Base-by-base conservation (phyloP, 495 filamentous ascomycete genomes). In the Penicillium alfredii region DNA sequence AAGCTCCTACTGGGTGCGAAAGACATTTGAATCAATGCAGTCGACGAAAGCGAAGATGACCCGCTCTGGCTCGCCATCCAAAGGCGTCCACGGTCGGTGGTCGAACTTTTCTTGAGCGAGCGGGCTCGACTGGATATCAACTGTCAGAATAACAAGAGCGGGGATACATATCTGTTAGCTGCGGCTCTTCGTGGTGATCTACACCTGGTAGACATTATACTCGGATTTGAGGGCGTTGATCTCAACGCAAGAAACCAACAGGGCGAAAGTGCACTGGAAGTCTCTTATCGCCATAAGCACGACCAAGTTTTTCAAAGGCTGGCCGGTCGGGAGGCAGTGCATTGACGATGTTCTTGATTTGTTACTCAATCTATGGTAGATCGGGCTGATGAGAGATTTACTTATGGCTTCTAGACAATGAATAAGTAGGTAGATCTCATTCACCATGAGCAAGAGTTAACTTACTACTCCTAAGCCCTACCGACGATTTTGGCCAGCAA, bases 161-260 rank as follows among this genome's bases (percentile, higher is more conserved):
- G 37, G 13, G 37, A 40, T 15, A 40, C 37, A 4, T 40, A 40
- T 33, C 37, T 40, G 20, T n/a, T 40, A 13, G 37, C 37, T 12
- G 37, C 29, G 20, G 37, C 15, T 27, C 37, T 18, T 8, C 4
- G 33, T 10, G 29, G 21, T 8, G 12, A 40, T 19, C 4, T 33
- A 17, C 2, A 12, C 20, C 17, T 40, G 30, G 4, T n/a, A n/a
- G n/a, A n/a, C n/a, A n/a, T n/a, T 16, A 9, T 38, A 12, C 35
- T 38, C 17, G 18, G 30, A 30, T 21, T 31, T 14, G 23, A 30
- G n/a, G 26, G 26, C 11, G 19, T 38, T 38, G 35, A 30, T 15
- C 35, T 27, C 19, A 21, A 4, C 14, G 19, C 13, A 30, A 31
- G 25, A 18, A 38, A 38, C 25, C 29, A 15, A 18, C 6, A 30